A percentile compares a stretch with the other conserved stretches of the same genome.
Conservation (phyloP, 768 basidiomycete genomes). For the Austroboletus eburneus region DNA sequence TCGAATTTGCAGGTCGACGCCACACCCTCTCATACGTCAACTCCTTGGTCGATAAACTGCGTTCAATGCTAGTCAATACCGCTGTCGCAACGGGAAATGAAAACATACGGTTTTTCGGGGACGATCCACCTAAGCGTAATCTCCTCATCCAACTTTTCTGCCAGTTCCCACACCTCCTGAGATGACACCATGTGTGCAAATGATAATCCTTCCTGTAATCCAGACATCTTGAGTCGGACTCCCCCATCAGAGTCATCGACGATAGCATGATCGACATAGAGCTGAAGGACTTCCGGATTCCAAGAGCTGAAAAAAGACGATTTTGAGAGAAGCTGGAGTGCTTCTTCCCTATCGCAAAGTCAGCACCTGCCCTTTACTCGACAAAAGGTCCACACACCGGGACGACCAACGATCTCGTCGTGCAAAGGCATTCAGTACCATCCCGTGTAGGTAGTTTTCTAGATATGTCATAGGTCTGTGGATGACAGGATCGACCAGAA, state of each 20-base stretch:
- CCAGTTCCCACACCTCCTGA: slow-evolving; percentile 26
- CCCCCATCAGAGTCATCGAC: slow-evolving; percentile 32
- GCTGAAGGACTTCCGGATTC: slow-evolving; percentile 57
- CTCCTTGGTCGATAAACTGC: slow-evolving; percentile 14
- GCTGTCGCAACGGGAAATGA: neutral
- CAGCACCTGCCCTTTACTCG: neutral
- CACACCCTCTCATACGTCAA: slow-evolving; percentile 22
- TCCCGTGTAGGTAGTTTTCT: neutral
- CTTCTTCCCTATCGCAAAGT: slow-evolving; percentile 50
- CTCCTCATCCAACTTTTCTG: slow-evolving; percentile 22
- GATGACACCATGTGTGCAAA: slow-evolving; percentile 44
- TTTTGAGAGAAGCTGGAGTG: slow-evolving; percentile 41
- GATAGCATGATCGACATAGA: slow-evolving; percentile 60
- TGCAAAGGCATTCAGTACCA: slow-evolving; percentile 43
- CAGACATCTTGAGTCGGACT: slow-evolving; percentile 61
- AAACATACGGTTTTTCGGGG: slow-evolving; percentile 18
- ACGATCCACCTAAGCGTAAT: slow-evolving; percentile 30
- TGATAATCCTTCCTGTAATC: slow-evolving; percentile 58
- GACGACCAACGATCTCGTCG: slow-evolving; percentile 64
- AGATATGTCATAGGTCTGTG: slow-evolving; percentile 11
- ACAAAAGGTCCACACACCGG: slow-evolving; percentile 34
- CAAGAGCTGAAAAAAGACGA: slow-evolving; percentile 68
- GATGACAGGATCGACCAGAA: slow-evolving; percentile 80
- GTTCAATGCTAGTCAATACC: neutral
- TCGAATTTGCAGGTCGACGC: slow-evolving; percentile 28